Evolutionary conservation across 768 basidiomycete species (phyloP), one percentile per base, ranked within the genome.

Genomic region (Boletus sp.): DNA sequence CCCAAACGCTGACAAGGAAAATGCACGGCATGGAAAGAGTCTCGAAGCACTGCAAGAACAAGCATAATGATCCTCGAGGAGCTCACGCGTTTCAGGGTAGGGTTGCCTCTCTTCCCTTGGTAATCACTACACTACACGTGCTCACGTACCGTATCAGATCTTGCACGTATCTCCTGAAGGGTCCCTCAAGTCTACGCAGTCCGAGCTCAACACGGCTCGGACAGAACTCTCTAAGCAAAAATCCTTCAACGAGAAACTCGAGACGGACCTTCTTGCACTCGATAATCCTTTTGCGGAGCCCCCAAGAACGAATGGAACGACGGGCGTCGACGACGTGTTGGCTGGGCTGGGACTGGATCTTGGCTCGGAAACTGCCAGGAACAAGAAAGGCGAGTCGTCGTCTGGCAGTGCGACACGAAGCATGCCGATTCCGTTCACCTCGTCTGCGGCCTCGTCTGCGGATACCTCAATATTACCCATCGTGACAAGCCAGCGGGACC

Each of bases 381-480:
- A 29, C 29, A 69, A 62, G 52, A n/a, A n/a, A n/a, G n/a, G n/a
- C n/a, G n/a, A n/a, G n/a, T n/a, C n/a, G n/a, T n/a, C n/a, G n/a
- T n/a, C 58, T 10, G 27, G 54, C n/a, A 58, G 58, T 29, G 40
- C 52, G 21, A 70, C 76, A 15, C 75, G 83, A 53, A 73, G 76
- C 51, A 84, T 84, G 3, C 85, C 91, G 0, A 83, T 90, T 60
- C 83, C 84, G 1, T 88, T 89, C 64, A 75, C n/a, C n/a, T n/a
- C n/a, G n/a, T n/a, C n/a, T n/a, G n/a, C n/a, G n/a, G n/a, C 83
- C 7, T 72, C 83, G 32, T 81, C 90, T 2, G 90, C 89, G 5
- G 96, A 98, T 65, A 90, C 88, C 0, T 95, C 93, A 10, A 98
- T 98, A 62, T 73, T 98, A n/a, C 97, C 96, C 2, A 98, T 99